Evolutionary conservation across 2,329 filamentous ascomycete genomes (phyloP).

Genomic region (Claviceps cyperi): DNA sequence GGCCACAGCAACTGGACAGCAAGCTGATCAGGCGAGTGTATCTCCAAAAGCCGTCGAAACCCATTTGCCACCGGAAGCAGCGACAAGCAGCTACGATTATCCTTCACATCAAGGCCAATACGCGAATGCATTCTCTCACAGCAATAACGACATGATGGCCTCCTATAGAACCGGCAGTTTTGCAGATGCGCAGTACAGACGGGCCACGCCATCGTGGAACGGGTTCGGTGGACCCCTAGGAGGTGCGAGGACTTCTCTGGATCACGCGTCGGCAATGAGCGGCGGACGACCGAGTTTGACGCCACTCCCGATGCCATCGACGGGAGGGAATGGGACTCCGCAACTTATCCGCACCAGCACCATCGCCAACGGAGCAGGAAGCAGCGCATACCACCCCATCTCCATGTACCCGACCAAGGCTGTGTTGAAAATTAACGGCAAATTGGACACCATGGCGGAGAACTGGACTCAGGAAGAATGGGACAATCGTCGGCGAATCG

Average conservation of each 20-base stretch:
- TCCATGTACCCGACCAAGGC: conserved; percentile 75
- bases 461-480: conserved; percentile 75
- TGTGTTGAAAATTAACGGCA: conserved; percentile 68
- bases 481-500: conserved; percentile 64
- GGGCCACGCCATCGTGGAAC: conserved; percentile 23
- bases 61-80: conserved; percentile 21
- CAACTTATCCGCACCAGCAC: conserved; percentile 44
- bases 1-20: conserved; percentile 20
- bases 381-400: conserved; percentile 57
- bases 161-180: conserved; percentile 40
- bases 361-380: conserved; percentile 23
- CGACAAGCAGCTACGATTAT: conserved; percentile 33
- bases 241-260: conserved; percentile 26
- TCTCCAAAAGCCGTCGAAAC: conserved; percentile 29
- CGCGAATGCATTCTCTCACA: conserved; percentile 24
- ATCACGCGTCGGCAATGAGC: conserved; percentile 26
- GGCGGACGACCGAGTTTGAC: conserved; percentile 29
- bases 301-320: conserved; percentile 32
- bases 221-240: conserved; percentile 27
- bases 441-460: conserved; percentile 70
- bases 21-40: conserved; percentile 24
- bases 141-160: conserved; percentile 38
- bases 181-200: conserved; percentile 32
- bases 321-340: conserved; percentile 23
- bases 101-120: conserved; percentile 28